These are phyloP conservation scores for Phytophthora constricta DNA, from an alignment of 352 stramenopile genomes.

Conservation along the genomic window DNA sequence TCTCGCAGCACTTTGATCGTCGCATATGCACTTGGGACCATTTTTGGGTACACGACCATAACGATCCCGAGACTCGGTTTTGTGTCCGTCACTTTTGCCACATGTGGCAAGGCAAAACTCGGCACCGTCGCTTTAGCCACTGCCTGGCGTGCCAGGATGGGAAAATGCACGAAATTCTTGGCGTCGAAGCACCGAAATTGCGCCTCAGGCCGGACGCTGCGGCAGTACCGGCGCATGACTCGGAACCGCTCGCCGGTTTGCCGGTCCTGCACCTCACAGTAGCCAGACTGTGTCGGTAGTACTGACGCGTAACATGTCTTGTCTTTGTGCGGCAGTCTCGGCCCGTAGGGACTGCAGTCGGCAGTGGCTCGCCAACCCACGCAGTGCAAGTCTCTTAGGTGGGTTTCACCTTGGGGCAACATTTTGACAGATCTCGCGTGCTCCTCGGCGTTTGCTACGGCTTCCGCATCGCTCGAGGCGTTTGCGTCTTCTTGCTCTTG, in stretches of 20 bases:
- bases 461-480: constrained; percentile 4
- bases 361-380: constrained; percentile 40
- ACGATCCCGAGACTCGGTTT: constrained; percentile 44
- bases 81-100: not conserved
- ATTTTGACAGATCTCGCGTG: constrained; percentile 50
- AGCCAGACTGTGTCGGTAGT: constrained; percentile 42
- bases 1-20: constrained; percentile 41
- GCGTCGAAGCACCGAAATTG: constrained; percentile 57
- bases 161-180: constrained; percentile 51
- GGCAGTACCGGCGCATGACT: constrained; percentile 50
- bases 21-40: constrained; percentile 54
- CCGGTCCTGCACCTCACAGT: constrained; percentile 46
- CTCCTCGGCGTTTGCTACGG: constrained; percentile 37
- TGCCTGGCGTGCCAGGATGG: constrained; percentile 25
- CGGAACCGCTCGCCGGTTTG: constrained; percentile 41
- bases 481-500: not conserved
- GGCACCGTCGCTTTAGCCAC: constrained; percentile 17
- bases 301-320: constrained; percentile 35
- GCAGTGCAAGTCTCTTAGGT: constrained; percentile 27
- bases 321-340: constrained; percentile 27
- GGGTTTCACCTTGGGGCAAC: constrained; percentile 27
- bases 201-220: constrained; percentile 31
- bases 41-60: constrained; percentile 66
- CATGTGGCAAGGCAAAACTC: constrained; percentile 24
- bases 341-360: constrained; percentile 38